phyloP scores from a whole-genome alignment of 495 filamentous ascomycete genomes.

The Neurospora sp. region DNA sequence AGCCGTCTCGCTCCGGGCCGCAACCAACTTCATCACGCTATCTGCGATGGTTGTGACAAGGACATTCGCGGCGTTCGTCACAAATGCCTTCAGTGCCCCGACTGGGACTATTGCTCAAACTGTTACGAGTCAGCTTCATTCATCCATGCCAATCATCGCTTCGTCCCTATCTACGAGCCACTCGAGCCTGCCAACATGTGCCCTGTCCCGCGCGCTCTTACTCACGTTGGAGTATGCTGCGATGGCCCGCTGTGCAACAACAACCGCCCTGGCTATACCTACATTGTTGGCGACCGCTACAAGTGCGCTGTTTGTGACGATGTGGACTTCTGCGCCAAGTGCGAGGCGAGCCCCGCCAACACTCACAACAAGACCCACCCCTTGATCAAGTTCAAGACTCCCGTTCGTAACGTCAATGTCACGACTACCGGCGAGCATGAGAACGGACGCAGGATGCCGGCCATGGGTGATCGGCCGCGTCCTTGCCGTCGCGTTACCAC shows the following conservation, averaged over 20 bases:
- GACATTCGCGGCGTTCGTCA: conserved; percentile 82
- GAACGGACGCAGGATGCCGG: conserved; percentile 44
- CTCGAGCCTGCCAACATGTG: conserved; percentile 42
- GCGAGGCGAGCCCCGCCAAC: conserved; percentile 79
- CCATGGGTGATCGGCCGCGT: conserved; percentile 55
- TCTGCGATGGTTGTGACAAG: conserved; percentile 93
- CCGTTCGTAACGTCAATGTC: conserved; percentile 80
- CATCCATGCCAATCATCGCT: conserved; percentile 77
- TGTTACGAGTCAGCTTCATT: conserved; percentile 57
- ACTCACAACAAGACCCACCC: conserved; percentile 89
- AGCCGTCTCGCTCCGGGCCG: conserved; percentile 71
- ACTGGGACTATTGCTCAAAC: conserved; percentile 90
- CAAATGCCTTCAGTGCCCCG: conserved; percentile 95
- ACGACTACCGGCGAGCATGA: conserved; percentile 71
- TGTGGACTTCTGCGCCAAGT: conserved; percentile 89
- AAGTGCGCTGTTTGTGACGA: conserved; percentile 98
- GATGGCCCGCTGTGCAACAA: conserved; percentile 80
- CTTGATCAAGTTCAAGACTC: conserved; percentile 92
- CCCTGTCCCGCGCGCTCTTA: conserved; percentile 17
- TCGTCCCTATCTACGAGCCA: conserved; percentile 77
- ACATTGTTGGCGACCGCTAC: conserved; percentile 80
- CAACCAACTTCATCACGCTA: conserved; percentile 69
- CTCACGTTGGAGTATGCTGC: conserved; percentile 83
- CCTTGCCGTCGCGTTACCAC: conserved; percentile 16
- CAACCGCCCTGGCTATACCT: conserved; percentile 26